Evolutionary conservation across 805 yeast species (phyloP).

Genomic region (Cyberlindnera meyerae): DNA sequence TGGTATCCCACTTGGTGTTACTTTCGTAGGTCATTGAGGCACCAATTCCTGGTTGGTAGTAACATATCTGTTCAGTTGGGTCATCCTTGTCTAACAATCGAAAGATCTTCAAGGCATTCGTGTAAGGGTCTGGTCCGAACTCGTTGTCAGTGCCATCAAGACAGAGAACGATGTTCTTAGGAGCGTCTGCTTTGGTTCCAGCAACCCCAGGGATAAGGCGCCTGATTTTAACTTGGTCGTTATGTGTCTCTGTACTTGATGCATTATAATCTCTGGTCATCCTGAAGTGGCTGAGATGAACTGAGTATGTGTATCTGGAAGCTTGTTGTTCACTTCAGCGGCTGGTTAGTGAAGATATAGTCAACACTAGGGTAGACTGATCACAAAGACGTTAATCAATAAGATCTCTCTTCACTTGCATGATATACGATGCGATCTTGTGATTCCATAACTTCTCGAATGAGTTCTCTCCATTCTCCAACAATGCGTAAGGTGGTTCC

Average conservation of each 20-base stretch:
- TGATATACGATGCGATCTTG: slow-evolving; percentile 15
- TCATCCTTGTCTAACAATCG: slow-evolving; percentile 44
- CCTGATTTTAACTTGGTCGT: too few species aligned
- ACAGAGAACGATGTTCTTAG: slow-evolving; percentile 48
- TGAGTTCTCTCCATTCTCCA: slow-evolving; percentile 24
- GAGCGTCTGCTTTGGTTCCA: neutral
- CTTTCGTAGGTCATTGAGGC: slow-evolving; percentile 40
- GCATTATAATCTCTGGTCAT: too few species aligned
- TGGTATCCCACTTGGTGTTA: slow-evolving; percentile 17
- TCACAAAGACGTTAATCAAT: neutral
- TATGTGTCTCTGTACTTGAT: too few species aligned
- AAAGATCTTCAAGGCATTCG: slow-evolving; percentile 51
- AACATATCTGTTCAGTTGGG: slow-evolving; percentile 42
- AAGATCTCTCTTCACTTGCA: neutral
- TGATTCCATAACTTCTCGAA: slow-evolving; percentile 23
- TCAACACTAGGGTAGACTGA: too few species aligned
- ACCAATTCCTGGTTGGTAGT: slow-evolving; percentile 69
- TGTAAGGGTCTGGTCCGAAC: slow-evolving; percentile 50
- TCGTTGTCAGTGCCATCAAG: slow-evolving; percentile 61
- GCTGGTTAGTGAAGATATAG: too few species aligned
- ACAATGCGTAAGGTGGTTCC: too few species aligned
- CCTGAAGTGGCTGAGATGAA: too few species aligned
- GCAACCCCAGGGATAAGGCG: slow-evolving; percentile 1
- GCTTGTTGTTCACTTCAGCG: too few species aligned
- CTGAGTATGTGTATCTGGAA: too few species aligned